Conservation (phyloP, 2,329 filamentous ascomycete genomes). For the Trichophyton verrucosum region DNA sequence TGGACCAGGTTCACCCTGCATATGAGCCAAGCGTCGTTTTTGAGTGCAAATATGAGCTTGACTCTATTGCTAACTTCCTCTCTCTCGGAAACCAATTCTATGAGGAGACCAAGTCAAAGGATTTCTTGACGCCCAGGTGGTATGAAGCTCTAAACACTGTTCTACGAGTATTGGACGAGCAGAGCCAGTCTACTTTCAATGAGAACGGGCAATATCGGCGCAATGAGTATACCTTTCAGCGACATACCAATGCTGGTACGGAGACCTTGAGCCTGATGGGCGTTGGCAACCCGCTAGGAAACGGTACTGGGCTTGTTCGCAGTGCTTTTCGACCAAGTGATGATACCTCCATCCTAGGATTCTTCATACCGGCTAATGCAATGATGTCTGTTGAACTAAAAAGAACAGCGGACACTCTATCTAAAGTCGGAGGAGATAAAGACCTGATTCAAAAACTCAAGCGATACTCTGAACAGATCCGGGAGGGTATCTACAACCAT, state of each 20-base stretch:
- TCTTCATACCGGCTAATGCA: slow-evolving; percentile 89
- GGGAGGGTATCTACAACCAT: slow-evolving; percentile 69
- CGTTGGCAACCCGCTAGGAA: slow-evolving; percentile 80
- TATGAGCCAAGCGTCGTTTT: slow-evolving; percentile 82
- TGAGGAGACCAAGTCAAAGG: slow-evolving; percentile 61
- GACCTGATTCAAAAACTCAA: slow-evolving; percentile 39
- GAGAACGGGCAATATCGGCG: slow-evolving; percentile 50
- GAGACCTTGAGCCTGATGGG: slow-evolving; percentile 77
- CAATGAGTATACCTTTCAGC: slow-evolving; percentile 81
- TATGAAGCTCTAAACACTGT: slow-evolving; percentile 62
- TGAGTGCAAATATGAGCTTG: slow-evolving; percentile 98
- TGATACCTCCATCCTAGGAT: slow-evolving; percentile 86
- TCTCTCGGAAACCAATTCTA: slow-evolving; percentile 77
- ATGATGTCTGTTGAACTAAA: slow-evolving; percentile 88
- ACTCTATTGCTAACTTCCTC: slow-evolving; percentile 86
- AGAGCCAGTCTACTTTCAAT: slow-evolving; percentile 72
- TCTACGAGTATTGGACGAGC: slow-evolving; percentile 60
- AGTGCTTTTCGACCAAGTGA: slow-evolving; percentile 92
- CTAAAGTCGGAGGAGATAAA: slow-evolving; percentile 42
- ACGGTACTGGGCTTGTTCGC: slow-evolving; percentile 70
- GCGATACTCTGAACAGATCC: slow-evolving; percentile 52
- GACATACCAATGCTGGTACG: slow-evolving; percentile 66
- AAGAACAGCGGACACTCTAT: slow-evolving; percentile 59
- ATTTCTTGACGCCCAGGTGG: slow-evolving; percentile 71
- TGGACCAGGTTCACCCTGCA: slow-evolving; percentile 69